A percentile compares a stretch with the other conserved stretches of the same genome.
Conservation (phyloP, 73 alveolate species). For the Symbiodinium natans region DNA sequence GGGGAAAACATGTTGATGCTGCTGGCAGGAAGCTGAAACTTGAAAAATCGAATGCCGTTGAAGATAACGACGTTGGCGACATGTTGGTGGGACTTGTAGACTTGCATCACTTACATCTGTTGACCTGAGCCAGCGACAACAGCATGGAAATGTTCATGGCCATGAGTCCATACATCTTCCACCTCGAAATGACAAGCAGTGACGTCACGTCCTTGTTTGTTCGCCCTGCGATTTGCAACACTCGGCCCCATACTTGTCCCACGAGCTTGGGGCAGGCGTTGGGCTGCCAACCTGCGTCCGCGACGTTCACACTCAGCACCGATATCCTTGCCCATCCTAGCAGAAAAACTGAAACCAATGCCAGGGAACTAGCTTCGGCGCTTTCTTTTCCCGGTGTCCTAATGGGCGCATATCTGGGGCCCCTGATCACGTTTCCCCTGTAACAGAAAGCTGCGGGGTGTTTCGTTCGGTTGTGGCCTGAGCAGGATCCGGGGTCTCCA, state of each 20-base stretch:
- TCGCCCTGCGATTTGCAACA: neutral
- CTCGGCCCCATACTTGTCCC: slow-evolving; percentile 9
- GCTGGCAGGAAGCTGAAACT: no score
- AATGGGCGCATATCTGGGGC: neutral
- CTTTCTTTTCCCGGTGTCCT: neutral
- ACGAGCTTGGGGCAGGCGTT: slow-evolving; percentile 39
- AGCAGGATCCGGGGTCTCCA: no score
- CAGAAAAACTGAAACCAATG: neutral
- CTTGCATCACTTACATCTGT: no score
- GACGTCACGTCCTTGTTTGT: neutral
- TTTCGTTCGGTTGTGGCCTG: no score
- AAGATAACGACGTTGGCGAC: neutral
- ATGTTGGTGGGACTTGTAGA: no score
- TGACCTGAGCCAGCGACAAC: slow-evolving; percentile 16
- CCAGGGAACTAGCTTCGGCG: neutral
- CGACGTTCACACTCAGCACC: neutral
- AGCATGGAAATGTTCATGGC: slow-evolving; percentile 81
- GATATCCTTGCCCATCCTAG: neutral
- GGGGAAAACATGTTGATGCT: no score
- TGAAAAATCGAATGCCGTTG: neutral
- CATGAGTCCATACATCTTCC: slow-evolving; percentile 73
- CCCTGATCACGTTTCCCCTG: neutral
- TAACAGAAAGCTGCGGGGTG: neutral
- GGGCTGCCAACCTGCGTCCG: slow-evolving; percentile 39
- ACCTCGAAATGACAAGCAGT: neutral